Conservation (phyloP, 192 early-diverging fungal genomes). For the Diversispora epigaea region DNA sequence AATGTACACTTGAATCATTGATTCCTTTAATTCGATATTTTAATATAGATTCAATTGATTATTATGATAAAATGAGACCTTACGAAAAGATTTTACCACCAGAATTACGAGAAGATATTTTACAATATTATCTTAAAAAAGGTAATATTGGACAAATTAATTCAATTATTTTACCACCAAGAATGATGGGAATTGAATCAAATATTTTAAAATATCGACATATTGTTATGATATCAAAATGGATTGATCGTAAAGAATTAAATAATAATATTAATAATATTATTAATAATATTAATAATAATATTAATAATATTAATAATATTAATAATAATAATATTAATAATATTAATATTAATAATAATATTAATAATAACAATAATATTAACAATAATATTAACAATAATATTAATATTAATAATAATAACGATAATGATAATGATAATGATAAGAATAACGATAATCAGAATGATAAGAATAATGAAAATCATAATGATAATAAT, state of each 20-base stretch:
- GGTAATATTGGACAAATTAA: not conserved
- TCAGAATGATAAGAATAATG: no score
- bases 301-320: no score
- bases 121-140: slow-evolving; percentile 11
- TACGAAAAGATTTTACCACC: slow-evolving; percentile 17
- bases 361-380: no score
- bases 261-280: not conserved
- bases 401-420: no score
- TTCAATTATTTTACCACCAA: not conserved
- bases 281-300: no score
- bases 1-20: not conserved
- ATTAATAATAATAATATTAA: no score
- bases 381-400: no score
- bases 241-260: slow-evolving; percentile 14
- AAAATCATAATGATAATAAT: no score
- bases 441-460: no score
- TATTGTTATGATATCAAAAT: slow-evolving; percentile 1
- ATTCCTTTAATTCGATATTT: slow-evolving; percentile 25
- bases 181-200: slow-evolving; percentile 14
- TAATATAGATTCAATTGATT: slow-evolving; percentile 18
- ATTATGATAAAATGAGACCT: slow-evolving; percentile 23
- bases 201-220: slow-evolving; percentile 18
- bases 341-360: no score
- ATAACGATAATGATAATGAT: no score
- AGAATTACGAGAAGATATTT: slow-evolving; percentile 15